phyloP scores from a whole-genome alignment of 2,329 filamentous ascomycete species.

The Epichloe aotearoae region DNA sequence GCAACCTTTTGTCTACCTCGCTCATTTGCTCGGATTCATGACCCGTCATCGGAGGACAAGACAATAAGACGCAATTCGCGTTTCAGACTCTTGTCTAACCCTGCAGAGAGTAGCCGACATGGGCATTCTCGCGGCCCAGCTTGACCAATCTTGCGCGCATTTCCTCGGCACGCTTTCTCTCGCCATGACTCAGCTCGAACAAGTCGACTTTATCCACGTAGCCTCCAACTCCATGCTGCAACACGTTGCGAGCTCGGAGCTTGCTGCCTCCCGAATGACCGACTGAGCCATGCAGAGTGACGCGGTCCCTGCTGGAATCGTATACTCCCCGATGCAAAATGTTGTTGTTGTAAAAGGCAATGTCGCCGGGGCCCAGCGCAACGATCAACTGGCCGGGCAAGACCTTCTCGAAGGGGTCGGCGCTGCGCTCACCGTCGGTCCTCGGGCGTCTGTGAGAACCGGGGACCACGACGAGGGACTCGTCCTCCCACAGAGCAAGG shows the following conservation, averaged over 20 bases:
- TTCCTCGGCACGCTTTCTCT: conserved; percentile 38
- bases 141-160: conserved; percentile 52
- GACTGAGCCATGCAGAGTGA: conserved; percentile 62
- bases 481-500: conserved; percentile 64
- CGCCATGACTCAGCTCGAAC: conserved; percentile 26
- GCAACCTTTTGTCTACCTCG: no score
- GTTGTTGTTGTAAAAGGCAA: conserved; percentile 78
- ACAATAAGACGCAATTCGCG: no score
- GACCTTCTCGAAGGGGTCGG: conserved; percentile 47
- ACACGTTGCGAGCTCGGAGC: conserved; percentile 53
- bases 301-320: conserved; percentile 41
- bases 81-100: conserved; percentile 23
- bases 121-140: conserved; percentile 45
- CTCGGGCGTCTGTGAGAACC: conserved; percentile 60
- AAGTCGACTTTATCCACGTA: conserved; percentile 53
- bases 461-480: conserved; percentile 61
- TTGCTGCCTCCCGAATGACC: conserved; percentile 43
- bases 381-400: conserved; percentile 56
- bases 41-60: no score
- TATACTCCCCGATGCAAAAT: conserved; percentile 67
- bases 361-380: conserved; percentile 56
- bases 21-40: no score
- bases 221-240: conserved; percentile 59
- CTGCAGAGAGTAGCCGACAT: conserved; percentile 50
- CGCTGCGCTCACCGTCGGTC: conserved; percentile 54